Evolutionary conservation across 1,139 yeast species (phyloP).

Genomic region (Scheffersomyces illinoinensis): DNA sequence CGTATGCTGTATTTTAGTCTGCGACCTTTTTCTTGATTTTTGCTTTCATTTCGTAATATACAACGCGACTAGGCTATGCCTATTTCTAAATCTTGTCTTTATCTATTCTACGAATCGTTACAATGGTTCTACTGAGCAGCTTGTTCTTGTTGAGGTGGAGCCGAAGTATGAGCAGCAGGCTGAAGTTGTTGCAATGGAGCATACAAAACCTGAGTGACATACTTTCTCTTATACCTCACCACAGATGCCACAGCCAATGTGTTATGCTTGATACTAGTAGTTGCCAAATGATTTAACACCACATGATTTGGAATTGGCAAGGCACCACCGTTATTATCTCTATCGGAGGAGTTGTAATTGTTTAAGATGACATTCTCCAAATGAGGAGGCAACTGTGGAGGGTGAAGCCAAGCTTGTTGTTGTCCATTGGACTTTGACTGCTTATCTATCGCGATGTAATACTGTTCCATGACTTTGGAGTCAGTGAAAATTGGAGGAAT

Average conservation of each 20-base stretch:
- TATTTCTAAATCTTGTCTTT: neutral
- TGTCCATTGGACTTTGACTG: slow-evolving; percentile 66
- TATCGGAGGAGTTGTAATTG: slow-evolving; percentile 47
- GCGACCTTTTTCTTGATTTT: neutral
- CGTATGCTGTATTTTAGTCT: neutral
- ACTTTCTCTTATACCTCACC: slow-evolving; percentile 48
- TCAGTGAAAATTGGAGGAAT: slow-evolving; percentile 92
- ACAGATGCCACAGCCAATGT: slow-evolving; percentile 52
- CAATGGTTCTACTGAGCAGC: neutral
- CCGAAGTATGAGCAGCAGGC: neutral
- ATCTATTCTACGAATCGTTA: neutral
- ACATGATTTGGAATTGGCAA: slow-evolving; percentile 52
- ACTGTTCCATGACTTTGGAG: slow-evolving; percentile 60
- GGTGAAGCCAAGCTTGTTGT: slow-evolving; percentile 68
- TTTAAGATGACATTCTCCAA: slow-evolving; percentile 49
- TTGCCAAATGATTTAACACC: slow-evolving; percentile 49
- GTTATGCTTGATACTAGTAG: slow-evolving; percentile 50
- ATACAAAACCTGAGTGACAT: slow-evolving; percentile 50
- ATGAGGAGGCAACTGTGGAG: slow-evolving; percentile 55
- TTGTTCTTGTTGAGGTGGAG: neutral
- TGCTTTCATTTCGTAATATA: neutral
- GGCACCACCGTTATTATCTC: slow-evolving; percentile 50
- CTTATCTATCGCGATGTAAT: slow-evolving; percentile 70
- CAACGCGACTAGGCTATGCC: neutral
- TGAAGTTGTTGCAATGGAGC: slow-evolving; percentile 43